Evolutionary conservation across 1,139 yeast genomes (phyloP), one percentile per base, ranked within the genome.

Genomic region (Diutina sp.): DNA sequence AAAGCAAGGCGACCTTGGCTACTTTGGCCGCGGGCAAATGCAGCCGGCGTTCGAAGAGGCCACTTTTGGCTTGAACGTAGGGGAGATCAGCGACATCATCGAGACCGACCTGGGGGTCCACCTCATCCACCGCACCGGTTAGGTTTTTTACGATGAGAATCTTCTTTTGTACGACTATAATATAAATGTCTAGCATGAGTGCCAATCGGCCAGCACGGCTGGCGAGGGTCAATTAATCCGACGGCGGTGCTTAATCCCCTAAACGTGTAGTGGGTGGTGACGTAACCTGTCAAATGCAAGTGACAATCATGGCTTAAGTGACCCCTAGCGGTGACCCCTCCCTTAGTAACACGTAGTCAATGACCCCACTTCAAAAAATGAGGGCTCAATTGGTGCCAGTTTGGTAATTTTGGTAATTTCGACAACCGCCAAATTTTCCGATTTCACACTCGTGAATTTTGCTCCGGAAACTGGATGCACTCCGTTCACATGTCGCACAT

Each of bases 61-160:
- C 2, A 86, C 97, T 0, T 91, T 87, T 67, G 84, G 72, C 8
- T 74, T 93, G 62, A 82, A 88, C 63, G 84, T 90, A 11, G 97
- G 96, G 18, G 95, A 90, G 67, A 70, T 88, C 56, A 86, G 96
- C 65, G 87, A 83, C 56, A 81, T 90, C 28, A 85, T 93, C 14
- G 97, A 90, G 70, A 83, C 93, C 14, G 96, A 87, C 63, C 86
- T 96, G 64, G 99, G 99, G 21, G 84, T 90, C 56, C 99, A 93
- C 67, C 70, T 93, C 61, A 84, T 93, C 65, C 87, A 87, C 69
- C 79, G 99, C 68, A 87, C 93, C 2, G 96, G 85, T 11, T 87
- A 66, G 62, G 30, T 4, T 6, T 4, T 6, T 30, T 41, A 21
- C 25, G 25, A 21, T 21, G 3, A 21, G 25, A 21, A 21, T 21